Evolutionary conservation across 2,329 filamentous ascomycete species (phyloP).

Genomic region (Biscogniauxia sp.): DNA sequence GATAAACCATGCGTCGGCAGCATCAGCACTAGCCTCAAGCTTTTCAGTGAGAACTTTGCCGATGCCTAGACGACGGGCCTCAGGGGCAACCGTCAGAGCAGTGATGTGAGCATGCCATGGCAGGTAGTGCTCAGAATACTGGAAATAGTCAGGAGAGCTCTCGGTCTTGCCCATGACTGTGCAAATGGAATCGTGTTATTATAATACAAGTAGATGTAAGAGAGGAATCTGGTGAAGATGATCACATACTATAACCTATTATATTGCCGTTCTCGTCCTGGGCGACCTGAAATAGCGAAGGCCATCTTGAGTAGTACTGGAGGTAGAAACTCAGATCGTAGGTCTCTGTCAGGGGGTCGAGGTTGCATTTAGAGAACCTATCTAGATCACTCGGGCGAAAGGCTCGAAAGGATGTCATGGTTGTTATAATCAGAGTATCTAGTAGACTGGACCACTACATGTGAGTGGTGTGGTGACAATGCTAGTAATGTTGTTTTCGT

Average conservation of each 20-base stretch:
- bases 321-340: constrained; percentile 96
- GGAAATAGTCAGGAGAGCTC: constrained; percentile 72
- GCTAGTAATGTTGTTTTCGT: not conserved
- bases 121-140: constrained; percentile 83
- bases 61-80: constrained; percentile 80
- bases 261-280: constrained; percentile 85
- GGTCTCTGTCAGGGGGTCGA: constrained; percentile 96
- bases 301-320: constrained; percentile 95
- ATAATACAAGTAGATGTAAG: constrained; percentile 24
- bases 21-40: constrained; percentile 79
- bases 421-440: not conserved
- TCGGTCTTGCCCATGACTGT: constrained; percentile 96
- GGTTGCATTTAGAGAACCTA: constrained; percentile 89
- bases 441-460: too few relatives aligned
- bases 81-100: constrained; percentile 86
- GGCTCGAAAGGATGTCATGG: constrained; percentile 80
- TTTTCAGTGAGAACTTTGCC: constrained; percentile 79
- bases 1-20: constrained; percentile 87
- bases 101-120: constrained; percentile 99
- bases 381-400: constrained; percentile 84
- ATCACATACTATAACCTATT: constrained; percentile 79
- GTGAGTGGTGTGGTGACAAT: too few relatives aligned
- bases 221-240: not conserved
- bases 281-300: constrained; percentile 87
- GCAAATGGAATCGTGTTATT: constrained; percentile 2